Percentiles rank a stretch among this genome's conserved stretches.
phyloP scores from a whole-genome alignment of 306 rosid species.

The Quercus dentata region DNA sequence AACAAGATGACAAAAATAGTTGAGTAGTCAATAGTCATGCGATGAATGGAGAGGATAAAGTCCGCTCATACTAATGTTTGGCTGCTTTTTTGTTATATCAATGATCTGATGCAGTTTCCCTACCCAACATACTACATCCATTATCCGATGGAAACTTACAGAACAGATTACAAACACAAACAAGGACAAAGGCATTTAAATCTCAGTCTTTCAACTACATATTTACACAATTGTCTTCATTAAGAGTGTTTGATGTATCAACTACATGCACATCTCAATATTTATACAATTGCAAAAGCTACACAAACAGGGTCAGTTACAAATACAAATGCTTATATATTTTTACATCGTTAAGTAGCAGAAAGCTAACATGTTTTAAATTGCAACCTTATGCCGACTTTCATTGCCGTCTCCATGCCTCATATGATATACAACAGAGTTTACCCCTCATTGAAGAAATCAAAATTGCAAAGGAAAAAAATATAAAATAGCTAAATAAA shows the following conservation, averaged over 20 bases:
- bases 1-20: no score
- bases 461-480: slow-evolving; percentile 3
- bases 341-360: neutral
- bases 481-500: neutral
- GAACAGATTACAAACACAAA: neutral
- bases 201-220: neutral
- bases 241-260: neutral
- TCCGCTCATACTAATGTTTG: neutral
- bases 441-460: slow-evolving; percentile 19
- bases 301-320: neutral
- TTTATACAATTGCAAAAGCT: neutral
- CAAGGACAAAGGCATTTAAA: neutral
- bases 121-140: no score
- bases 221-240: neutral
- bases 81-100: no score
- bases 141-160: neutral
- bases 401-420: slow-evolving; percentile 14
- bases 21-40: no score
- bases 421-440: slow-evolving; percentile 22
- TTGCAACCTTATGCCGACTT: slow-evolving; percentile 20
- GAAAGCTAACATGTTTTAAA: neutral
- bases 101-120: no score
- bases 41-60: neutral
- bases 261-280: neutral
- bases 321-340: neutral